Evolutionary conservation across 306 rosid genomes (phyloP).

Genomic region (Trichosanthes truncata): DNA sequence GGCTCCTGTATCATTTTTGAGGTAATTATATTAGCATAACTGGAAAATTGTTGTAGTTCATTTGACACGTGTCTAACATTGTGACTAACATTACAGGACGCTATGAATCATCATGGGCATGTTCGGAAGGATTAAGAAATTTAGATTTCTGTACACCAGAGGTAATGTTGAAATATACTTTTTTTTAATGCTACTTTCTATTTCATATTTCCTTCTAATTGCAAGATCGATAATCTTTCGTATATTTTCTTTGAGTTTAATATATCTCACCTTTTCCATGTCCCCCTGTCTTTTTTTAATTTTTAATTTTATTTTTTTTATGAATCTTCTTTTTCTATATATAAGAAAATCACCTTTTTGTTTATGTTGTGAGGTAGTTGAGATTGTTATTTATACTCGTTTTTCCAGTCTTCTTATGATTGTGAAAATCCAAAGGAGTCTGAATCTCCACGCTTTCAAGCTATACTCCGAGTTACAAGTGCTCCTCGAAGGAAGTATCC

Average conservation of each 20-base stretch:
- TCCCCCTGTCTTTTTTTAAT: neutral
- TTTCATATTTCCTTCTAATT: constrained; percentile 4
- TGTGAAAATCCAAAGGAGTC: constrained; percentile 97
- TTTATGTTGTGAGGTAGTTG: constrained; percentile 16
- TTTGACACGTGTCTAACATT: neutral
- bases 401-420: constrained; percentile 63
- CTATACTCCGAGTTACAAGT: constrained; percentile 84
- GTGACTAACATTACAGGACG: constrained; percentile 30
- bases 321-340: neutral
- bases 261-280: neutral
- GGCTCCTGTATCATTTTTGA: neutral
- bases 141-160: constrained; percentile 84
- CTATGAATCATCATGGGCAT: constrained; percentile 39
- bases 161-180: constrained; percentile 28
- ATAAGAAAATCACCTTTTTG: neutral
- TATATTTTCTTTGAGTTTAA: neutral
- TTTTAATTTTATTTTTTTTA: neutral
- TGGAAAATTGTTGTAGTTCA: neutral
- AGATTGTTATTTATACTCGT: constrained; percentile 4
- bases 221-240: neutral
- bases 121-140: constrained; percentile 53
- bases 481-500: constrained; percentile 94
- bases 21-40: neutral
- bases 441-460: constrained; percentile 99
- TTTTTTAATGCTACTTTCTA: constrained; percentile 1